Evolutionary conservation across 2,329 filamentous ascomycete species (phyloP).

Genomic region (Grosmannia serpens): DNA sequence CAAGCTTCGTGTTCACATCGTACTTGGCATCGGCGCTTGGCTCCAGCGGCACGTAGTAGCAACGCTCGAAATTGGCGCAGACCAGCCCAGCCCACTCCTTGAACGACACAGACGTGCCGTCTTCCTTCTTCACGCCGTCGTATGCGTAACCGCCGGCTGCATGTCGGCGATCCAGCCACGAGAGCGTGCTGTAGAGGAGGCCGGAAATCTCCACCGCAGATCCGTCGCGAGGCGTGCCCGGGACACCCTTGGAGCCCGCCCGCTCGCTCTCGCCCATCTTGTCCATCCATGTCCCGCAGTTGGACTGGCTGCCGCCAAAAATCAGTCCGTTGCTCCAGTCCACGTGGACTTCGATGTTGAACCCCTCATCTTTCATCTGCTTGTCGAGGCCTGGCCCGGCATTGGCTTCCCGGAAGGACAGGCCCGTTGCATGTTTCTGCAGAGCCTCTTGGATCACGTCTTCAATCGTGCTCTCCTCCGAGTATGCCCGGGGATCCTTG

Average conservation of each 20-base stretch:
- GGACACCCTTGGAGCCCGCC: conserved; percentile 83
- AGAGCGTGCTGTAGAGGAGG: conserved; percentile 77
- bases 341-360: conserved; percentile 81
- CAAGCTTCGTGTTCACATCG: conserved; percentile 64
- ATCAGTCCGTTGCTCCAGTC: conserved; percentile 88
- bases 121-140: conserved; percentile 55
- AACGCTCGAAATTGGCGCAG: conserved; percentile 78
- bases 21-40: conserved; percentile 61
- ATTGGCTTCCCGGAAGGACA: conserved; percentile 91
- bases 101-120: conserved; percentile 54
- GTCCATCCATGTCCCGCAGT: conserved; percentile 99
- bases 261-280: conserved; percentile 98
- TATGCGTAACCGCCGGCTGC: conserved; percentile 60
- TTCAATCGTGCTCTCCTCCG: conserved; percentile 66
- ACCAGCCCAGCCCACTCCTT: conserved; percentile 69
- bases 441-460: conserved; percentile 90
- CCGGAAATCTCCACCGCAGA: conserved; percentile 93
- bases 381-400: conserved; percentile 78
- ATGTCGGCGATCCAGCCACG: conserved; percentile 63
- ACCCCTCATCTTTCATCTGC: conserved; percentile 88
- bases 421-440: conserved; percentile 79
- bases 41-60: conserved; percentile 72
- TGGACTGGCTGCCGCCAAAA: conserved; percentile 85
- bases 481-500: conserved; percentile 77
- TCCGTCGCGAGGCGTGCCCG: conserved; percentile 92